A percentile compares a stretch with the other conserved stretches of the same genome.
Evolutionary conservation across 805 yeast species (phyloP).

Genomic region (Nakazawaea populi): DNA sequence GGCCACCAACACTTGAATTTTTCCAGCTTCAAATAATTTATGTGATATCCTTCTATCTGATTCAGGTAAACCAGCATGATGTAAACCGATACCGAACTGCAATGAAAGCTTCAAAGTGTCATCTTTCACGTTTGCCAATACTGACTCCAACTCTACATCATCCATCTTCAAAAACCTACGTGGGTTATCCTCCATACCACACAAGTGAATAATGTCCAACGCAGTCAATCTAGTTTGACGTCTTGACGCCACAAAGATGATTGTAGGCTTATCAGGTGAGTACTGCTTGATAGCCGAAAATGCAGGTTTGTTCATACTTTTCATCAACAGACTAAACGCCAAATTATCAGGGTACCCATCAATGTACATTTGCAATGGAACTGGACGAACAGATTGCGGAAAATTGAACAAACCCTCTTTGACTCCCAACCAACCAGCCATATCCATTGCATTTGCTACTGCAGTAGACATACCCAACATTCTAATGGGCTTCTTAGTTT

Average conservation of each 20-base stretch:
- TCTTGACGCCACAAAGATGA: slow-evolving; percentile 81
- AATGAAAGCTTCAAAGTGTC: slow-evolving; percentile 71
- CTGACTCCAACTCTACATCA: slow-evolving; percentile 52
- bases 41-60: slow-evolving; percentile 67
- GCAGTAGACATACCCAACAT: slow-evolving; percentile 80
- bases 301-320: slow-evolving; percentile 84
- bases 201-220: slow-evolving; percentile 66
- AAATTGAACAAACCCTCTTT: slow-evolving; percentile 71
- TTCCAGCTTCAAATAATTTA: slow-evolving; percentile 59
- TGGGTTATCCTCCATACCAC: slow-evolving; percentile 77
- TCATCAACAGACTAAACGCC: slow-evolving; percentile 81
- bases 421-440: slow-evolving; percentile 82
- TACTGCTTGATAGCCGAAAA: slow-evolving; percentile 90
- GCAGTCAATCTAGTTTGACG: slow-evolving; percentile 81
- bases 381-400: slow-evolving; percentile 79
- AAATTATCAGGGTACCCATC: slow-evolving; percentile 81
- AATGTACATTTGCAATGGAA: slow-evolving; percentile 79
- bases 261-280: slow-evolving; percentile 78
- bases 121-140: slow-evolving; percentile 60
- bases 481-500: slow-evolving; percentile 55
- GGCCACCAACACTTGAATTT: slow-evolving; percentile 68
- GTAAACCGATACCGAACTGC: slow-evolving; percentile 77
- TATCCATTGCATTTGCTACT: slow-evolving; percentile 77
- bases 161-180: slow-evolving; percentile 61
- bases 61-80: slow-evolving; percentile 79